These are phyloP conservation scores for Hanseniaspora opuntiae DNA, from an alignment of 805 yeast species.

Conservation along the genomic window DNA sequence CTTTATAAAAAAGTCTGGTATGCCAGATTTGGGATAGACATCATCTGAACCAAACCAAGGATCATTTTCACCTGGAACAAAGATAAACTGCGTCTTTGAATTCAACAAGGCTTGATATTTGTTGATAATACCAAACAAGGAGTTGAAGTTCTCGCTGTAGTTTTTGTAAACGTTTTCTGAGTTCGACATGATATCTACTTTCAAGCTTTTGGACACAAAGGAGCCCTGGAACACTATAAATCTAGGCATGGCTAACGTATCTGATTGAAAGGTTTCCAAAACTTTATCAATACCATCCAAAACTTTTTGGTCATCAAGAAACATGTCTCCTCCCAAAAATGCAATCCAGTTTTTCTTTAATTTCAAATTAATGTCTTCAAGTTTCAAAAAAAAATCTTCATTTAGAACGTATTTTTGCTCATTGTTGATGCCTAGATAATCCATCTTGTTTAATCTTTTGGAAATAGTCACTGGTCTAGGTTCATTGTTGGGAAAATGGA, in stretches of 20 bases:
- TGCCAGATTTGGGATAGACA: slow-evolving; percentile 57
- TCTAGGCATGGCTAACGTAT: slow-evolving; percentile 35
- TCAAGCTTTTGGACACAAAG: slow-evolving; percentile 29
- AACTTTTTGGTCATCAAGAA: slow-evolving; percentile 44
- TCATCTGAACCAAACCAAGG: slow-evolving; percentile 46
- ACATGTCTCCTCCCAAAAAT: slow-evolving; percentile 62
- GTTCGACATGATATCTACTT: slow-evolving; percentile 3
- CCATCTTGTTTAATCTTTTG: slow-evolving; percentile 45
- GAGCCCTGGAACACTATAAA: slow-evolving; percentile 75
- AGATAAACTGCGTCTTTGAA: slow-evolving; percentile 40
- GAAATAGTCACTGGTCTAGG: slow-evolving; percentile 39
- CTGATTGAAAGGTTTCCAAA: slow-evolving; percentile 40
- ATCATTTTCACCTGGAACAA: slow-evolving; percentile 83
- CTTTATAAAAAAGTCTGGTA: slow-evolving; percentile 61
- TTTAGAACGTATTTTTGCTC: slow-evolving; percentile 46
- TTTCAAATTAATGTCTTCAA: slow-evolving; percentile 44
- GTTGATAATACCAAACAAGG: slow-evolving; percentile 51
- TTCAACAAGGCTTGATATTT: slow-evolving; percentile 28
- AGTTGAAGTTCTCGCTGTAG: slow-evolving; percentile 59
- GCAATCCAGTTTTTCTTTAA: slow-evolving; percentile 45
- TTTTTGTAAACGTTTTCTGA: slow-evolving; percentile 29
- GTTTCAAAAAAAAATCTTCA: slow-evolving; percentile 39
- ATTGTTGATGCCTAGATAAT: slow-evolving; percentile 60
- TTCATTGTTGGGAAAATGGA: slow-evolving; percentile 85
- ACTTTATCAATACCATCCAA: slow-evolving; percentile 55